A percentile compares a stretch with the other conserved stretches of the same genome.
phyloP scores from a whole-genome alignment of 768 basidiomycete genomes.

The Phlebiopsis gigantea region DNA sequence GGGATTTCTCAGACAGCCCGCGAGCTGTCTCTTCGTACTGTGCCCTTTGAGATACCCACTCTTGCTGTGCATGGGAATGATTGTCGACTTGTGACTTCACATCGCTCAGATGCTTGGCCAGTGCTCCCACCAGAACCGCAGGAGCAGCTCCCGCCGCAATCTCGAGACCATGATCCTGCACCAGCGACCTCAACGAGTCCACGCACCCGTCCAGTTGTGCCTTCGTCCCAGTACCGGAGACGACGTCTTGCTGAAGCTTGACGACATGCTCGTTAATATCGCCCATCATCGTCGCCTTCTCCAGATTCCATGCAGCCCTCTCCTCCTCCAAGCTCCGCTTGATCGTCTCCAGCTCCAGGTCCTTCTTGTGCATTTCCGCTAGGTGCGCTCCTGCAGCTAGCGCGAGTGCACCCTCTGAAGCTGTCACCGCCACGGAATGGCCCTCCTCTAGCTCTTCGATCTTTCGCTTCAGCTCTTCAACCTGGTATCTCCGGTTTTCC shows the following conservation, averaged over 20 bases:
- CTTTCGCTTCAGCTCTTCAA: constrained; percentile 35
- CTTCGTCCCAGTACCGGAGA: constrained; percentile 15
- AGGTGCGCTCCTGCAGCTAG: constrained; percentile 29
- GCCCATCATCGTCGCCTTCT: constrained; percentile 43
- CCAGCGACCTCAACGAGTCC: constrained; percentile 42
- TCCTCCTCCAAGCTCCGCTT: constrained; percentile 38
- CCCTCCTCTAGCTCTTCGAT: constrained; percentile 39
- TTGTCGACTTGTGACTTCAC: constrained; percentile 17
- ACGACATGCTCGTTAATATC: constrained; percentile 44
- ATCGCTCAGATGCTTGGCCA: constrained; percentile 25
- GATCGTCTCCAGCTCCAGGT: constrained; percentile 36
- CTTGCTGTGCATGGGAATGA: constrained; percentile 17
- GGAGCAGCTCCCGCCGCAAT: constrained; percentile 28
- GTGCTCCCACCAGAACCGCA: constrained; percentile 19
- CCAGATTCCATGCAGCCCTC: constrained; percentile 44
- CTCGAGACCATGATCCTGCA: constrained; percentile 54
- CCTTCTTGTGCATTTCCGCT: constrained; percentile 34
- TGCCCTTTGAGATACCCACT: constrained; percentile 14
- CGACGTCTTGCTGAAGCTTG: constrained; percentile 34
- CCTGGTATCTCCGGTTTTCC: constrained; percentile 28
- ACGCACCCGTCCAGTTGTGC: constrained; percentile 45
- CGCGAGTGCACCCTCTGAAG: constrained; percentile 31
- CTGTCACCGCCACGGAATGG: constrained; percentile 36
- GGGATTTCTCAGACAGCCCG: constrained; percentile 16
- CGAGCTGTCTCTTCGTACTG: constrained; percentile 20